phyloP scores from a whole-genome alignment of 2,329 filamentous ascomycete genomes.

The Calonectria pseudoreteaudii region DNA sequence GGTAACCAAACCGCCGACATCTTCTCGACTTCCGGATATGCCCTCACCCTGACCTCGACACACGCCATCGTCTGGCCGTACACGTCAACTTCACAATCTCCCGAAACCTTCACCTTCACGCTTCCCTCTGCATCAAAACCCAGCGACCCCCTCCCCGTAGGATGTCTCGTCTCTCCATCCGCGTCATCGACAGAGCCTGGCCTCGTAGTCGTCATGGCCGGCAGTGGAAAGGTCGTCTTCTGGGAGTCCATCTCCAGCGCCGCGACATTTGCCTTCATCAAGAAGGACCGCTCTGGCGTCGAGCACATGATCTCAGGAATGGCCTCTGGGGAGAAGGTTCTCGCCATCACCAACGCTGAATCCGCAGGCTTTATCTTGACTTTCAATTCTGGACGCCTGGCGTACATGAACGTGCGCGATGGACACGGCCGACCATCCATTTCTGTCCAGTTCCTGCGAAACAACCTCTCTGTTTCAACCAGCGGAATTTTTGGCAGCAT shows the following conservation, averaged over 20 bases:
- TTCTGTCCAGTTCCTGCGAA: constrained; percentile 80
- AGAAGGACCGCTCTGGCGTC: constrained; percentile 83
- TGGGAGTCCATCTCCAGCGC: constrained; percentile 96
- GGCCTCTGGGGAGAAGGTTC: constrained; percentile 81
- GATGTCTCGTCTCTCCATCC: constrained; percentile 83
- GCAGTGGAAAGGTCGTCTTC: constrained; percentile 86
- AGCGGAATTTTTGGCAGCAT: constrained; percentile 85
- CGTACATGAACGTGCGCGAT: constrained; percentile 88
- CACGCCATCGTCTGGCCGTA: constrained; percentile 95
- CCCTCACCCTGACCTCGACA: constrained; percentile 82
- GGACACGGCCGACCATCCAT: constrained; percentile 87
- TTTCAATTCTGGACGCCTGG: constrained; percentile 87
- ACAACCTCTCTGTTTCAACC: constrained; percentile 64
- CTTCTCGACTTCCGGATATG: constrained; percentile 76
- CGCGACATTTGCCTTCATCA: constrained; percentile 84
- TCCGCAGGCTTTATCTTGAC: constrained; percentile 86
- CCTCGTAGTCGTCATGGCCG: constrained; percentile 86
- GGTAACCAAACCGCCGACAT: constrained; percentile 75
- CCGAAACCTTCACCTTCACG: constrained; percentile 83
- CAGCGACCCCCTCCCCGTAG: constrained; percentile 82
- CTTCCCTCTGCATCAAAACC: constrained; percentile 79
- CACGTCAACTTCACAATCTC: constrained; percentile 72
- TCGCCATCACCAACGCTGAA: constrained; percentile 84
- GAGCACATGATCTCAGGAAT: constrained; percentile 81
- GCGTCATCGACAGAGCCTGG: constrained; percentile 85